These are phyloP conservation scores for Prunus dulcis DNA, from an alignment of 306 rosid species.

Conservation along the genomic window DNA sequence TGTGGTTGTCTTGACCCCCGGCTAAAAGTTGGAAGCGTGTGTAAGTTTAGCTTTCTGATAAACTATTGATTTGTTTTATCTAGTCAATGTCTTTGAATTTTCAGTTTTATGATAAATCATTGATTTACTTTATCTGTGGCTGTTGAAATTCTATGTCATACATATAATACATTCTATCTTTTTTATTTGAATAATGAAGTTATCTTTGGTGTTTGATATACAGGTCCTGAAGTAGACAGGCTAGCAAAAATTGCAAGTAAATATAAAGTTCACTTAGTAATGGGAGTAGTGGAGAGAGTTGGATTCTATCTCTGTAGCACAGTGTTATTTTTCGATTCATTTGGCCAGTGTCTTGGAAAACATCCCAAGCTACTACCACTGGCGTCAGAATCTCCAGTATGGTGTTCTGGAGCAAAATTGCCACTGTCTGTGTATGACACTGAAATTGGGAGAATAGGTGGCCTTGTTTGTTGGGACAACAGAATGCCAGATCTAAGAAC, in stretches of 20 bases:
- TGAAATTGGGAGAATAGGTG: slow-evolving; percentile 70
- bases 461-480: slow-evolving; percentile 80
- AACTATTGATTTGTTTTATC: background rate
- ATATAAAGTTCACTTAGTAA: slow-evolving; percentile 62
- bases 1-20: too few species aligned
- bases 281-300: slow-evolving; percentile 81
- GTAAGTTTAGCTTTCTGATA: background rate
- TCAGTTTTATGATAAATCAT: background rate
- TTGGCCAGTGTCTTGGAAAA: slow-evolving; percentile 69
- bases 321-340: slow-evolving; percentile 62
- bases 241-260: slow-evolving; percentile 79
- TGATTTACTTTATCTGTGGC: too few species aligned
- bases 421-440: slow-evolving; percentile 70
- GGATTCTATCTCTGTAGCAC: slow-evolving; percentile 70
- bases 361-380: slow-evolving; percentile 71
- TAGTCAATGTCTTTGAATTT: background rate
- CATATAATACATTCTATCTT: background rate
- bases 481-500: slow-evolving; percentile 76
- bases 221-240: slow-evolving; percentile 80
- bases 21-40: too few species aligned
- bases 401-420: slow-evolving; percentile 79
- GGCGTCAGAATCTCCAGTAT: slow-evolving; percentile 43
- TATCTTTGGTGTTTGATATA: background rate
- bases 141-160: too few species aligned
- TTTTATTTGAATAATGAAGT: background rate